Base-by-base conservation (phyloP, 345 rosid genomes). In the Diplotaxis tenuifolia region DNA sequence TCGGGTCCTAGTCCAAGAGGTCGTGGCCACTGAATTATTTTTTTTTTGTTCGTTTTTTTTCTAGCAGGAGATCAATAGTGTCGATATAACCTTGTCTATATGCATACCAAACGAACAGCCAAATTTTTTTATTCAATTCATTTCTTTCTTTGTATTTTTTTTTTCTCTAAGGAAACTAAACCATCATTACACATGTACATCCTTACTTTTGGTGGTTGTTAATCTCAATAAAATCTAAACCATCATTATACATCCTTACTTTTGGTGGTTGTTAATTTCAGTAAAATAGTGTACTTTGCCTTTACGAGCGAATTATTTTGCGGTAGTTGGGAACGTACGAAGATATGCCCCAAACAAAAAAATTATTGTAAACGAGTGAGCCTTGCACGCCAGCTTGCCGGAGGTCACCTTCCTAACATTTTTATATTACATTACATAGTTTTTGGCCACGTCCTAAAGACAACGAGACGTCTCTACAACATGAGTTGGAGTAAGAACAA, bases 1-100 rank as follows among this genome's bases (percentile, higher is more conserved):
- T 70, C 80, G 3, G 75, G 80, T 55, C 75, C 75, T 7, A 76
- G 80, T 63, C 56, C 75, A 32, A 71, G 75, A 65, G 80, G 80
- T 25, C 75, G 62, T 15, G 80, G 80, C 56, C 80, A 76, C 4
- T 25, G 28, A 25, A 25, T 25, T 5, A 25, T 3, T 25, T 25
- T 25, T 25, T 25, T 23, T 3, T 23, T 23, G 1, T 23, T 23
- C 3, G 1, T 25, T 14, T 42, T 42, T 5, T 42, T 42, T 42
- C 50, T 5, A 42, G 49, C 7, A 40, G 47, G 47, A 42, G 49
- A 42, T 42, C 3, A 1, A 42, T 10, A 42, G 50, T 42, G 50
- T 42, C 50, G 50, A n/a, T 42, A 42, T 42, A 9, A 42, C 18
- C 21, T 15, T 38, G n/a, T 38, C 3, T n/a, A 47, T 47, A 47